These are phyloP conservation scores for Coprinellus aureogranulatus DNA, from an alignment of 768 basidiomycete genomes.

Conservation along the genomic window DNA sequence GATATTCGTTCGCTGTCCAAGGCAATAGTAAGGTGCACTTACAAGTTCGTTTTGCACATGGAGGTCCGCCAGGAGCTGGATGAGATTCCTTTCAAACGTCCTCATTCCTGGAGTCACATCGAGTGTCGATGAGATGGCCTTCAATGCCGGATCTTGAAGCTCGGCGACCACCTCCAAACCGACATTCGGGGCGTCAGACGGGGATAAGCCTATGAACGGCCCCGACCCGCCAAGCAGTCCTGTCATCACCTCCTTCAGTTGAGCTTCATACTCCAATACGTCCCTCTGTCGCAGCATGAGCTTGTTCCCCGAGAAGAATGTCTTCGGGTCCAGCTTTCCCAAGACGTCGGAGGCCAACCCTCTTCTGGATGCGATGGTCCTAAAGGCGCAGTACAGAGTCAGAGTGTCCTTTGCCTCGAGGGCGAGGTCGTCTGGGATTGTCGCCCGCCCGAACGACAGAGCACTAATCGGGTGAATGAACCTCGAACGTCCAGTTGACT, in stretches of 20 bases:
- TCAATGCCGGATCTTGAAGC: slow-evolving; percentile 37
- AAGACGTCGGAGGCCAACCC: slow-evolving; percentile 19
- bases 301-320: slow-evolving; percentile 40
- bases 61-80: slow-evolving; percentile 56
- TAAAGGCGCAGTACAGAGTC: slow-evolving; percentile 47
- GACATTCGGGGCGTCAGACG: slow-evolving; percentile 16
- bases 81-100: slow-evolving; percentile 42
- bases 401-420: slow-evolving; percentile 61
- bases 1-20: no score
- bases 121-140: slow-evolving; percentile 6
- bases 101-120: slow-evolving; percentile 30
- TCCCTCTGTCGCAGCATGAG: slow-evolving; percentile 55
- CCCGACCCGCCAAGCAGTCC: slow-evolving; percentile 34
- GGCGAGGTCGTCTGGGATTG: slow-evolving; percentile 60
- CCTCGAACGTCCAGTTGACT: slow-evolving; percentile 39
- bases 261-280: slow-evolving; percentile 54
- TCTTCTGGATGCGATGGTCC: slow-evolving; percentile 4
- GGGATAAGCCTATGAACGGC: slow-evolving; percentile 14
- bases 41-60: slow-evolving; percentile 55
- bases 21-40: no score
- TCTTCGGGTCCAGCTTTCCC: slow-evolving; percentile 36
- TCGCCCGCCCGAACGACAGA: slow-evolving; percentile 49
- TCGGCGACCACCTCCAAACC: slow-evolving; percentile 37
- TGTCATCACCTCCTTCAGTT: slow-evolving; percentile 44
- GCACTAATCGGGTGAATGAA: slow-evolving; percentile 65